Base-by-base conservation (phyloP, 306 rosid species). In the Benincasa hispida region DNA sequence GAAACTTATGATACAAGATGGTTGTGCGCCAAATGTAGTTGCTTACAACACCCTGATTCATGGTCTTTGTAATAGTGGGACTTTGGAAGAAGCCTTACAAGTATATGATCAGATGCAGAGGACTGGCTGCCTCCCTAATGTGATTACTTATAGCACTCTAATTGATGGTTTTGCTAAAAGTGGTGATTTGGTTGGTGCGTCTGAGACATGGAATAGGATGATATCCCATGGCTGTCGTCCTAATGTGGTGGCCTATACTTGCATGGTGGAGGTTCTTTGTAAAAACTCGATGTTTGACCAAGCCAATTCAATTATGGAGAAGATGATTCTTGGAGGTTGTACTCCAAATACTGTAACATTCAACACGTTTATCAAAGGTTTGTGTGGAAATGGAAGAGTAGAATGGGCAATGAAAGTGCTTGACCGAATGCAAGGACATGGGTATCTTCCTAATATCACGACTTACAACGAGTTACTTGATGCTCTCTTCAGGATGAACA, bases 201-300 rank as follows among this genome's bases (percentile, higher is more conserved):
- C 87, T 55, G 85, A 83, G 70, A 87, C 73, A 67, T 94, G 99
- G 96, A 92, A 94, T 85, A 79, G 75, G 76, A 94, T 94, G 97
- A 85, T 94, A 78, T 63, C 62, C 70, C 41, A 54, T 50, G 92
- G 92, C n/a, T 89, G 89, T 24, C 89, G 37, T 62, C 97, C 97
- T 60, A 92, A 92, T 87, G 99, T 82, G 32, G 91, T 94, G 78
- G 86, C 79, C 5, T 94, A 87, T 68, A 90, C 93, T 48, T 86
- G 87, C 86, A 88, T 90, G 96, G 88, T 94, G 72, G 96, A 90
- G 82, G 91, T 84, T 37, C 96, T 94, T 61, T 89, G 95, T 84
- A 83, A 79, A 78, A 82, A 80, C 62, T 87, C 28, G 27, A 84
- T 88, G 97, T 90, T 91, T 75, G 77, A 87, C 58, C 82, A 82